A percentile compares a stretch with the other conserved stretches of the same genome.
These are phyloP conservation scores for Rhizoctonia solani DNA, from an alignment of 1,284 basidiomycete species.

Conservation along the genomic window DNA sequence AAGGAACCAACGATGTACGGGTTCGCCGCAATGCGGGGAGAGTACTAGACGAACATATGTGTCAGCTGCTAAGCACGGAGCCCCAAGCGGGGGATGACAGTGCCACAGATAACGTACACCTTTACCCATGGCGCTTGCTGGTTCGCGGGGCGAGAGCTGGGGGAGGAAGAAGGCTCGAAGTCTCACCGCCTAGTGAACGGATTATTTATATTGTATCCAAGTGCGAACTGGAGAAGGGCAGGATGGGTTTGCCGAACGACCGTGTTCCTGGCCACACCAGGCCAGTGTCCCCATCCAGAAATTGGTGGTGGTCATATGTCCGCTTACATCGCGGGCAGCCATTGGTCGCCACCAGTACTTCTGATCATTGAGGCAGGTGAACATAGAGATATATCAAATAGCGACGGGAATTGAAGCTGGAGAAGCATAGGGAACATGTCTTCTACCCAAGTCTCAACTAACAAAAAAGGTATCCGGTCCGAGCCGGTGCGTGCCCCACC, in stretches of 20 bases:
- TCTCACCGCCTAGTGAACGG: background rate
- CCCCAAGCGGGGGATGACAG: background rate
- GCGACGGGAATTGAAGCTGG: background rate
- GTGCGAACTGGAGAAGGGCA: background rate
- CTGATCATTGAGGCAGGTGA: background rate
- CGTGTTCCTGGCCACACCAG: background rate
- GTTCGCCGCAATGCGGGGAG: slow-evolving; percentile 23
- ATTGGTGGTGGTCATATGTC: background rate
- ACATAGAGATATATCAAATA: background rate
- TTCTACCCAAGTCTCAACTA: background rate
- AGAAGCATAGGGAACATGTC: background rate
- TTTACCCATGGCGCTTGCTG: slow-evolving; percentile 23
- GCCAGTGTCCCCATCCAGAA: background rate
- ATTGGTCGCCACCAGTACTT: background rate
- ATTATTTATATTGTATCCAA: background rate
- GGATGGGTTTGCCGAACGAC: background rate
- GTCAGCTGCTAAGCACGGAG: slow-evolving; percentile 13
- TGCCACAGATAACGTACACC: background rate
- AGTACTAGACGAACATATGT: slow-evolving; percentile 9
- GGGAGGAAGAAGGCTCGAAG: background rate
- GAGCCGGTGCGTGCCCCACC: background rate
- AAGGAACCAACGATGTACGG: slow-evolving; percentile 58
- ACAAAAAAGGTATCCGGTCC: slow-evolving; percentile 7
- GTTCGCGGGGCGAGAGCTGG: slow-evolving; percentile 1
- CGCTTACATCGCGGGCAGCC: background rate